Conservation (phyloP, 164 flowering plant genomes). For the Cinnamomum micranthum region DNA sequence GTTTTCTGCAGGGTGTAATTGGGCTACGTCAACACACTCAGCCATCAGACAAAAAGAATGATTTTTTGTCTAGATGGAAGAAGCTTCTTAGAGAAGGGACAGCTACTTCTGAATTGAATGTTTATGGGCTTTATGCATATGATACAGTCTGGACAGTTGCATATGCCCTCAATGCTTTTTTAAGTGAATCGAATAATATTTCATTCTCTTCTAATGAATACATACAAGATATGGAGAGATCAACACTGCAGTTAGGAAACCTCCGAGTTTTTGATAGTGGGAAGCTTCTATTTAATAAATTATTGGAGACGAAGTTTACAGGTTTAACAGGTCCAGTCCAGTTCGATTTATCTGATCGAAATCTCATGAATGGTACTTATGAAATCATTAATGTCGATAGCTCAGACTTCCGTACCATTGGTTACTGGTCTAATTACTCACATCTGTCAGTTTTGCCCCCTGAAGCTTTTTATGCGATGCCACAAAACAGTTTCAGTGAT, state of each 20-base stretch:
- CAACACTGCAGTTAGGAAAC: constrained; percentile 24
- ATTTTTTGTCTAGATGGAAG: constrained; percentile 42
- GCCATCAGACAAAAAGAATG: constrained; percentile 35
- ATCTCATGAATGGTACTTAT: constrained; percentile 34
- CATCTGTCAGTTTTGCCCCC: constrained; percentile 50
- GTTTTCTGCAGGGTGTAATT: constrained; percentile 48
- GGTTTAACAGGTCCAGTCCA: constrained; percentile 54
- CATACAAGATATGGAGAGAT: constrained; percentile 15
- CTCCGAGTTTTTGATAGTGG: constrained; percentile 56
- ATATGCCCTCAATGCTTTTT: constrained; percentile 33
- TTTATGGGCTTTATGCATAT: constrained; percentile 66
- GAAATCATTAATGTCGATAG: constrained; percentile 46
- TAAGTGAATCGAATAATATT: constrained; percentile 37
- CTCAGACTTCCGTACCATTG: constrained; percentile 29
- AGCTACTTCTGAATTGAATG: constrained; percentile 31
- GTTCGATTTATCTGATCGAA: constrained; percentile 37
- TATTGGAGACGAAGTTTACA: constrained; percentile 42
- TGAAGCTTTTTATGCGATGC: constrained; percentile 17
- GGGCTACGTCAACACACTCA: constrained; percentile 59
- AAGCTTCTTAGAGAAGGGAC: constrained; percentile 27
- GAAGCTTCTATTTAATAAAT: constrained; percentile 21
- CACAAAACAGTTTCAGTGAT: constrained; percentile 1
- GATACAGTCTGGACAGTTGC: constrained; percentile 77
- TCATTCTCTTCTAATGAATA: constrained; percentile 38
- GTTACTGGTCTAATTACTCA: constrained; percentile 56